phyloP scores from a whole-genome alignment of 495 filamentous ascomycete species.

The Acidiella bohemica region DNA sequence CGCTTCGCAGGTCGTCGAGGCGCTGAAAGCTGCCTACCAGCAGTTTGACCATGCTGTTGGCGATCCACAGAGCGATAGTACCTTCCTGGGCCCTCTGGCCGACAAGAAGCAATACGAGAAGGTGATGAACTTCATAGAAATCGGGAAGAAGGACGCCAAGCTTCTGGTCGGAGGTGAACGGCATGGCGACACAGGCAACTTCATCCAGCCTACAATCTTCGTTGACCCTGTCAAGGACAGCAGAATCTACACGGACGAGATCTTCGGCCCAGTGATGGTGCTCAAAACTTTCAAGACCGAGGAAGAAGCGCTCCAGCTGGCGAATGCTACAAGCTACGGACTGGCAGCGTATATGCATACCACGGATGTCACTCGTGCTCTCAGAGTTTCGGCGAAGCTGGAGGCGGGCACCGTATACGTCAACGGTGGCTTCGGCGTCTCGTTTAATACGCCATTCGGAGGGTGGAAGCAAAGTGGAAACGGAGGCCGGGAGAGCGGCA shows the following conservation, averaged over 20 bases:
- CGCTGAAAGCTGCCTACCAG: no score
- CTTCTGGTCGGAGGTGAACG: slow-evolving; percentile 21
- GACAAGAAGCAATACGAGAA: slow-evolving; percentile 24
- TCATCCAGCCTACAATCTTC: slow-evolving; percentile 36
- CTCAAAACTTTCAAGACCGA: slow-evolving; percentile 39
- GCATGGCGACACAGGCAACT: slow-evolving; percentile 28
- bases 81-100: slow-evolving; percentile 20
- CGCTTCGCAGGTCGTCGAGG: no score
- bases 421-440: no score
- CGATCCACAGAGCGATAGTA: no score
- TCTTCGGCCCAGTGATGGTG: slow-evolving; percentile 39
- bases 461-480: no score
- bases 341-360: slow-evolving; percentile 12
- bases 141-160: slow-evolving; percentile 21
- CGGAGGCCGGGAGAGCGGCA: no score
- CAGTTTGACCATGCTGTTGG: no score
- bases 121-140: slow-evolving; percentile 21
- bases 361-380: background rate
- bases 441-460: no score
- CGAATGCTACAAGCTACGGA: slow-evolving; percentile 36
- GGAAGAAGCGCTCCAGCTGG: slow-evolving; percentile 35
- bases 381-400: background rate
- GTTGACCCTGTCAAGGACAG: slow-evolving; percentile 29
- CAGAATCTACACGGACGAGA: slow-evolving; percentile 36
- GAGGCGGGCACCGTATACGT: slow-evolving; percentile 28